phyloP scores from a whole-genome alignment of 768 basidiomycete genomes.

The Candolleomyces eurysporus region DNA sequence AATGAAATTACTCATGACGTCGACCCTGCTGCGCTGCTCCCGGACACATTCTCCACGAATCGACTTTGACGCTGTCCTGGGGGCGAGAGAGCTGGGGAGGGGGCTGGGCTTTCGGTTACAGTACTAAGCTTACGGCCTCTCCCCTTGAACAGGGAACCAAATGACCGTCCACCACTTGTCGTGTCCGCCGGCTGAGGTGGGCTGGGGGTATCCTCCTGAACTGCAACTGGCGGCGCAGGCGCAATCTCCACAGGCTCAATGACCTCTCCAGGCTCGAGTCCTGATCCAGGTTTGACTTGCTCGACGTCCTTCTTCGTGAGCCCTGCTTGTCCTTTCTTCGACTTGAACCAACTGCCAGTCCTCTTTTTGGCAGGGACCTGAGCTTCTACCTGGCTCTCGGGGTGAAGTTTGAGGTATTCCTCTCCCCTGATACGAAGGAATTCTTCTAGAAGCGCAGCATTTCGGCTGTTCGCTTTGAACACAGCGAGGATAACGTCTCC shows the following conservation, averaged over 20 bases:
- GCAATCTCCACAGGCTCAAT: constrained; percentile 9
- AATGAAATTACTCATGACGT: background rate
- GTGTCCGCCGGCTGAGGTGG: background rate
- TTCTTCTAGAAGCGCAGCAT: constrained; percentile 84
- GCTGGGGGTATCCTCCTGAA: background rate
- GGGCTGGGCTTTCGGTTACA: background rate
- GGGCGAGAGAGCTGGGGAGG: background rate
- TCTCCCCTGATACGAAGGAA: constrained; percentile 77
- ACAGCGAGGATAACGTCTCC: constrained; percentile 77
- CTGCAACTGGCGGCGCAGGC: background rate
- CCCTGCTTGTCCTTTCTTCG: constrained; percentile 22
- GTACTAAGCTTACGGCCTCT: background rate
- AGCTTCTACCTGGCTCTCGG: constrained; percentile 23
- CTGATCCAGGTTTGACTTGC: constrained; percentile 56
- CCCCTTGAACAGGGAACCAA: background rate
- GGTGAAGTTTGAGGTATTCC: constrained; percentile 57
- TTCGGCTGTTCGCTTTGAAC: constrained; percentile 88
- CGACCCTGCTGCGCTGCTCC: background rate
- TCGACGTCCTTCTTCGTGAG: constrained; percentile 33
- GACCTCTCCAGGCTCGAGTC: constrained; percentile 36
- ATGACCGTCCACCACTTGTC: background rate
- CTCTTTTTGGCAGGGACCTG: background rate
- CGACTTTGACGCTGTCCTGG: background rate
- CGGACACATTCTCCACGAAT: background rate
- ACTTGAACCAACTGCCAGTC: constrained; percentile 10